Conservation (phyloP, 129 eudicot genomes). For the Rutidosis leptorrhynchoides region DNA sequence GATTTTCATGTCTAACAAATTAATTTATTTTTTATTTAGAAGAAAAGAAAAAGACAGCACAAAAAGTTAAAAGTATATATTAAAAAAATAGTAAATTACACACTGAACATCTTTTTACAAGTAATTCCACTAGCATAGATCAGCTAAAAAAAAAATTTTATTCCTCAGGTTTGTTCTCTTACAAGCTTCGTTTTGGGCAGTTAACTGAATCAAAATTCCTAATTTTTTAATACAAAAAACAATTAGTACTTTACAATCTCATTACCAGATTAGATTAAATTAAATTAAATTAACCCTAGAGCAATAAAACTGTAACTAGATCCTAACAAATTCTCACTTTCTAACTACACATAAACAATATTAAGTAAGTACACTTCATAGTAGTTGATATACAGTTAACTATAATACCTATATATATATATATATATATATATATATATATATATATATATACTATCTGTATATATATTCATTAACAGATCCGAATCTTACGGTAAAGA, state of each 20-base stretch:
- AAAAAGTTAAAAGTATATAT: constrained; percentile 30
- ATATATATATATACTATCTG: not conserved
- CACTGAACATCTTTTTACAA: constrained; percentile 24
- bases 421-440: not conserved
- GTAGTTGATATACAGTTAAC: not conserved
- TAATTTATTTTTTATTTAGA: not conserved
- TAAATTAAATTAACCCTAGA: constrained; percentile 19
- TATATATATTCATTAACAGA: constrained; percentile 10
- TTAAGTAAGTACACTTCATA: not conserved
- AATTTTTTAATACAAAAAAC: constrained; percentile 12
- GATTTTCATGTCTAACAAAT: not conserved
- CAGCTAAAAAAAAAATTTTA: constrained; percentile 34
- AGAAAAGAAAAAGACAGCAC: constrained; percentile 40
- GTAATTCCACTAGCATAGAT: constrained; percentile 40
- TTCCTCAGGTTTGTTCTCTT: constrained; percentile 33
- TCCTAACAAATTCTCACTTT: constrained; percentile 40
- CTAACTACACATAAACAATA: not conserved
- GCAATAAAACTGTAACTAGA: constrained; percentile 23
- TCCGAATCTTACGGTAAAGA: constrained; percentile 29
- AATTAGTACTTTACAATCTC: constrained; percentile 27
- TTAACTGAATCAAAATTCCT: constrained; percentile 30
- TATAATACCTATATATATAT: not conserved
- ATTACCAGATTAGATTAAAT: constrained; percentile 16
- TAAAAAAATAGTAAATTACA: constrained; percentile 19
- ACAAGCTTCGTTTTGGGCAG: constrained; percentile 36